Evolutionary conservation across 1,284 basidiomycete genomes (phyloP), one percentile per base, ranked within the genome.

Genomic region (Meira miltonrushii): DNA sequence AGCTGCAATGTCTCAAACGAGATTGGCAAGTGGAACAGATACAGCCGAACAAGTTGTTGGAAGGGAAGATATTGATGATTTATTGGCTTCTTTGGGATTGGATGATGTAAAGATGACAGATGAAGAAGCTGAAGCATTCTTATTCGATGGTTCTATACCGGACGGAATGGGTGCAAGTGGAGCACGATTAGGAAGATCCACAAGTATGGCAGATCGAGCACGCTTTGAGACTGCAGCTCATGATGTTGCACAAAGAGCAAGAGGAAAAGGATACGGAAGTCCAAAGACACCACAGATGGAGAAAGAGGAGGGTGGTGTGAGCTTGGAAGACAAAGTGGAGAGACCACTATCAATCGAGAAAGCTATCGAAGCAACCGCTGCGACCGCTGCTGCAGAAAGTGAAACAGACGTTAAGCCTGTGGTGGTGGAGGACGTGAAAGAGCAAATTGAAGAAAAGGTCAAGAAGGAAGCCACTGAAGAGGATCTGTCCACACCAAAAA

Each of bases 41-140:
- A 38, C 25, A 17, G 63, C 61, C 39, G 67, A 65, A 46, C 58
- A 59, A 19, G 57, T 72, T 13, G 68, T 71, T 25, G 58, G 64
- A 38, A 39, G 60, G 39, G 69, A 71, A 38, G 65, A 67, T 39
- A 54, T 67, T 39, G 74, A 77, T 40, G 72, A 75, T 23, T 64
- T 78, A 2, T 68, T 78, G 19, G 69, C 67, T 0, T 68, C 61
- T 10, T 58, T 78, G 3, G 75, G 75, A 1, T 61, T 78, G 2
- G 61, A 57, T 40, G 66, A 78, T 39, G 59, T 69, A 17, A 63
- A 66, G 39, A 60, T 78, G n/a, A 62, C 54, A 11, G 73, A 70
- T 11, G 68, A 65, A 39, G 70, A 75, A 51, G 71, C 69, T 17
- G 73, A 78, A 12, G 68, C 62, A 6, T 71, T 78, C 57, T 62